Evolutionary conservation across 306 rosid genomes (phyloP).

Genomic region (Cucumis cinereus): DNA sequence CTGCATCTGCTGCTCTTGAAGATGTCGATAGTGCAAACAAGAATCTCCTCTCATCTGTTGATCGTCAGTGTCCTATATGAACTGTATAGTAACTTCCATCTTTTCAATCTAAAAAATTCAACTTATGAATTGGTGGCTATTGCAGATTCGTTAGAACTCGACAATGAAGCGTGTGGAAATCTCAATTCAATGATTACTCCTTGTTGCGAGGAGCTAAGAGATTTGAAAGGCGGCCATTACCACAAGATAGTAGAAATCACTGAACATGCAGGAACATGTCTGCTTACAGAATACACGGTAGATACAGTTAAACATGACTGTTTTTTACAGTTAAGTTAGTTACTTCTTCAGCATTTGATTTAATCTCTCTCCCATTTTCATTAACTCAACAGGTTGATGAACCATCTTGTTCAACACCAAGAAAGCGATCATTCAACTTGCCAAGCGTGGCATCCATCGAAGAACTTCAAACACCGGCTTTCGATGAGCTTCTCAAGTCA

Average conservation of each 20-base stretch:
- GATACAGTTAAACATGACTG: background rate
- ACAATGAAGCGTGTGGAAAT: constrained; percentile 84
- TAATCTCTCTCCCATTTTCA: background rate
- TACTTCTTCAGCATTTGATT: background rate
- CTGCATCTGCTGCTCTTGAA: constrained; percentile 64
- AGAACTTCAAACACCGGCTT: constrained; percentile 84
- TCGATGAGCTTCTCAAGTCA: constrained; percentile 71
- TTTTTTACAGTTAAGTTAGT: background rate
- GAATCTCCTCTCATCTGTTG: constrained; percentile 68
- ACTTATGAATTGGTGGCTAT: constrained; percentile 14
- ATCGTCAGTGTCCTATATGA: constrained; percentile 44
- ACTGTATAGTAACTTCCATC: background rate
- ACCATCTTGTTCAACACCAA: constrained; percentile 98
- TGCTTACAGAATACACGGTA: constrained; percentile 80
- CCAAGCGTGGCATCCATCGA: constrained; percentile 75
- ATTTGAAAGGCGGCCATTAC: constrained; percentile 87
- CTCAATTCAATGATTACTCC: constrained; percentile 72
- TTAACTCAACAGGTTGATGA: constrained; percentile 56
- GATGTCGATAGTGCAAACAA: constrained; percentile 74
- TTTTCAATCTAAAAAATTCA: background rate
- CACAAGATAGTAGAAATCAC: constrained; percentile 85
- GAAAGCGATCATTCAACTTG: constrained; percentile 73
- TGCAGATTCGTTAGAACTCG: constrained; percentile 93
- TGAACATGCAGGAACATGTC: constrained; percentile 76
- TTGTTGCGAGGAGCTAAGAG: constrained; percentile 81